Conservation (phyloP, 768 basidiomycete species). For the Lentinula aciculospora region DNA sequence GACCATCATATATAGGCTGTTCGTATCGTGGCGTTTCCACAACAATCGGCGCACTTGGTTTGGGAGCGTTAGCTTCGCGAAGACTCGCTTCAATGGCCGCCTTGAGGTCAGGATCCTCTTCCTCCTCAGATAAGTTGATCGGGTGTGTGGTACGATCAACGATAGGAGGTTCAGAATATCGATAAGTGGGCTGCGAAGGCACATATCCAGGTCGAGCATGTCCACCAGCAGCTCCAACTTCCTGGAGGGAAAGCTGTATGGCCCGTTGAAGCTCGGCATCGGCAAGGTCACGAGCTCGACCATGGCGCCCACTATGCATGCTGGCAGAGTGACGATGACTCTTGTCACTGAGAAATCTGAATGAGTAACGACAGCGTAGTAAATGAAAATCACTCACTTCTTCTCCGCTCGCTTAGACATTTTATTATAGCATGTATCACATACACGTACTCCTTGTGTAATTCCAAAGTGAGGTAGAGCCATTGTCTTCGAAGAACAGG, state of each 20-base stretch:
- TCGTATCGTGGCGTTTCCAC: conserved; percentile 48
- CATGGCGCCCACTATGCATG: conserved; percentile 40
- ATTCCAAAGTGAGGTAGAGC: conserved; percentile 93
- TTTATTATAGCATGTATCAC: conserved; percentile 85
- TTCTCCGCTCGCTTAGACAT: conserved; percentile 60
- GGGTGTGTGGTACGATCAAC: conserved; percentile 49
- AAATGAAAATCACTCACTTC: conserved; percentile 29
- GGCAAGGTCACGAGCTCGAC: conserved; percentile 52
- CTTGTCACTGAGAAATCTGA: conserved; percentile 28
- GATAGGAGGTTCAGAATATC: conserved; percentile 66
- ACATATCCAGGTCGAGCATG: conserved; percentile 60
- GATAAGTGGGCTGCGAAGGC: conserved; percentile 60
- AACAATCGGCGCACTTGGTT: conserved; percentile 70
- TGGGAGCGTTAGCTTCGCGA: conserved; percentile 74
- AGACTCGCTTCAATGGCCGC: conserved; percentile 96
- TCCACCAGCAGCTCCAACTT: conserved; percentile 49
- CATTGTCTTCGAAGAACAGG: conserved; percentile 81
- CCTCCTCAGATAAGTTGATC: conserved; percentile 45
- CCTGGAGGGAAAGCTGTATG: conserved; percentile 85
- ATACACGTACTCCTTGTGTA: conserved; percentile 86
- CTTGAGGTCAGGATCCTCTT: conserved; percentile 87
- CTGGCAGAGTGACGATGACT: conserved; percentile 51
- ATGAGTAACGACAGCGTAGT: not conserved
- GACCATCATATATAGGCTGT: conserved; percentile 25
- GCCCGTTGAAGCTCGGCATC: conserved; percentile 93